phyloP scores from a whole-genome alignment of 2,329 filamentous ascomycete genomes.

The Elsinoe necatrix region DNA sequence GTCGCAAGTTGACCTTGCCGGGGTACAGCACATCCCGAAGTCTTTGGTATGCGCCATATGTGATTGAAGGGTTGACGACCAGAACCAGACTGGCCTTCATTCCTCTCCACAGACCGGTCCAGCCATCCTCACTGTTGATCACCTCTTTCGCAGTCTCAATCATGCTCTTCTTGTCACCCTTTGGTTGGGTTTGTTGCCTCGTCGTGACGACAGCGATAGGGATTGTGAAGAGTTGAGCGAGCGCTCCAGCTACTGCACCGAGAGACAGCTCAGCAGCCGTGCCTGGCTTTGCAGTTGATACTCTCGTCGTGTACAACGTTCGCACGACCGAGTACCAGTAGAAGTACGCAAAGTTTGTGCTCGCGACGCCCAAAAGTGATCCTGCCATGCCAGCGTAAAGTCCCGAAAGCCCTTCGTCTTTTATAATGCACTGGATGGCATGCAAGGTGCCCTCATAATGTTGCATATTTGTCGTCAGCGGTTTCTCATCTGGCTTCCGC shows the following conservation, averaged over 20 bases:
- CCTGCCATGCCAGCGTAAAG: slow-evolving; percentile 86
- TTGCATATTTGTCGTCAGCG: slow-evolving; percentile 44
- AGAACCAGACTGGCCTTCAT: slow-evolving; percentile 92
- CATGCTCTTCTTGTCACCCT: slow-evolving; percentile 74
- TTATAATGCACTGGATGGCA: slow-evolving; percentile 74
- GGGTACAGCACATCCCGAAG: slow-evolving; percentile 71
- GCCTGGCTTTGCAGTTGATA: slow-evolving; percentile 49
- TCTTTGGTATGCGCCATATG: slow-evolving; percentile 92
- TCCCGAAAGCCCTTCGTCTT: slow-evolving; percentile 69
- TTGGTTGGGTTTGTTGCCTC: slow-evolving; percentile 85
- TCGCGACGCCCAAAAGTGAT: slow-evolving; percentile 81
- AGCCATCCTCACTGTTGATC: slow-evolving; percentile 80
- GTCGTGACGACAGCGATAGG: slow-evolving; percentile 94
- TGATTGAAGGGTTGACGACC: slow-evolving; percentile 94
- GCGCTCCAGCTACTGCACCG: slow-evolving; percentile 77
- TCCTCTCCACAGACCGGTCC: slow-evolving; percentile 84
- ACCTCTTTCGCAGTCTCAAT: slow-evolving; percentile 84
- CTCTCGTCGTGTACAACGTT: slow-evolving; percentile 59
- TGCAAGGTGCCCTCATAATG: slow-evolving; percentile 86
- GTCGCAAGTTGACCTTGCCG: slow-evolving; percentile 63
- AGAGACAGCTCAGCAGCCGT: slow-evolving; percentile 76
- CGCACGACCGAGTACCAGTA: slow-evolving; percentile 96
- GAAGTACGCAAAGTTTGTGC: slow-evolving; percentile 98
- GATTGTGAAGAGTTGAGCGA: slow-evolving; percentile 94
- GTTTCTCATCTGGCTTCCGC: slow-evolving; percentile 36